Evolutionary conservation across 1,139 yeast species (phyloP), one percentile per base, ranked within the genome.

Genomic region (Lodderomyces margitis): DNA sequence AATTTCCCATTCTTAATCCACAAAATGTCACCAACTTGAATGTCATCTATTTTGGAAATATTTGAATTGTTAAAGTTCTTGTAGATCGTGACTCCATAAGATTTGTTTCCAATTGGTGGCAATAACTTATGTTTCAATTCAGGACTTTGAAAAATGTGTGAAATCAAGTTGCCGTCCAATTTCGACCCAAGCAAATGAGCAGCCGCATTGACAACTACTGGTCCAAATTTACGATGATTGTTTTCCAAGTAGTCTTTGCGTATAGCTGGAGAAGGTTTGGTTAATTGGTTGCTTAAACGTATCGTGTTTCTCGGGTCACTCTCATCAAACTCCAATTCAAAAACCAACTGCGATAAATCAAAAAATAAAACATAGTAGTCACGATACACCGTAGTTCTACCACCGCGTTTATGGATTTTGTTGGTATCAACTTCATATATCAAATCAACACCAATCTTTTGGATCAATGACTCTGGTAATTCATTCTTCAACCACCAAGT

Each of bases 11-110:
- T 79, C 53, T 83, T 78, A 49, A 88, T 76, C 46, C 88, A 84
- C 37, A 88, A 64, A 14, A 92, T 71, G 58, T 92, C 98, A 44
- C 98, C 98, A 0, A 94, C 82, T 39, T 77, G 74, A 44, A 88
- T 77, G 36, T 81, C 87, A 42, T 81, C 92, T 24, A 67, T 53
- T 50, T 77, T 78, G 16, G 74, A 69, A 11, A 81, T 77, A 32
- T 81, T 81, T 38, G 77, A 70, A 44, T 64, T 64, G 50, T 62
- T 65, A 41, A 52, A 46, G 46, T 60, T 66, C 52, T 73, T 68
- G 61, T 85, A 87, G 37, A 91, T 70, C 2, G 82, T 70, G 0
- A 80, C 84, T 33, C 98, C 98, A 60, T 66, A 87, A 0, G 88
- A 75, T 51, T 83, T 78, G 37, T 66, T 62, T 0, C 87, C 95